Evolutionary conservation across 164 flowering plant species (phyloP), one percentile per base, ranked within the genome.

Genomic region (Sextonia rubra): DNA sequence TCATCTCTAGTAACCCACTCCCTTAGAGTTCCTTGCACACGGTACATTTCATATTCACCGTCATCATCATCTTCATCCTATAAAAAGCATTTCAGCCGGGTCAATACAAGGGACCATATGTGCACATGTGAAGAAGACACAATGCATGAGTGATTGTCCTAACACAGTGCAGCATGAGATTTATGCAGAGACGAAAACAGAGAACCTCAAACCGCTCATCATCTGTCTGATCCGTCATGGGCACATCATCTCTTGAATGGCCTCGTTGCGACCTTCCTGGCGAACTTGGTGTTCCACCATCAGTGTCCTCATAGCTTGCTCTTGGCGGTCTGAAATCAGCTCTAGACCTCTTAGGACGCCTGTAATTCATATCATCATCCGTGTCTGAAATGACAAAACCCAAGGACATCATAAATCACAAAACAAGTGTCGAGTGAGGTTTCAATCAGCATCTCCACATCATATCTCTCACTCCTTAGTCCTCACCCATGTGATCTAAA

Each of bases 1-100:
- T 91, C 99, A 81, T 95, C 99, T 79, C 98, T 89, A 14, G 98
- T 93, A 66, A 95, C 99, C 98, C 98, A 93, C 77, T 95, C 99
- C 73, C 99, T 87, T 22, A 93, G 79, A 7, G 94, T 93, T 84
- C 99, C 99, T 75, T 95, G 99, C 58, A 91, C 93, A 61, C 86
- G 84, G 70, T 95, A 95, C 96, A 95, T 90, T 80, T 86, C 97
- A 73, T 80, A 85, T 76, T 90, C 99, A 12, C 78, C 94, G 66
- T 91, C 92, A 72, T 89, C 92, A 49, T 89, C 94, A 60, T 89
- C 94, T 1, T 93, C 98, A 70, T 95, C 94, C 89, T 91, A 68
- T 52, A 68, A 73, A 66, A 69, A 44, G 7, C 4, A 48, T 47
- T 25, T 8, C 44, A 27, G 27, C 7, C 61, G 20, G 55, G 23